Percentiles rank a stretch among this genome's conserved stretches.
Conservation (phyloP, 108 stramenopile species). For the Nitzschia palea region DNA sequence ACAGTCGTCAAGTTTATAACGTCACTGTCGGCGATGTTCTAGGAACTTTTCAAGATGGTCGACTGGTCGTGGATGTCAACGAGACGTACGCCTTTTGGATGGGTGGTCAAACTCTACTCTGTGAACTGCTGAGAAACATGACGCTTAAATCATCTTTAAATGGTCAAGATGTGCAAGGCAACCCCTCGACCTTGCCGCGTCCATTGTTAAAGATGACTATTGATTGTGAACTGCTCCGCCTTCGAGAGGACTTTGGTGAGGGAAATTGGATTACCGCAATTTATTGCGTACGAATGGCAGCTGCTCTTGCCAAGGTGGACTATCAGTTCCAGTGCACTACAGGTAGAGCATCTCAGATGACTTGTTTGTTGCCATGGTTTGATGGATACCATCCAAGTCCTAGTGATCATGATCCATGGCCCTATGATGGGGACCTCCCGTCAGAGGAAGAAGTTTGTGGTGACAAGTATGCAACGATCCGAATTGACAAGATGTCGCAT, state of each 20-base stretch:
- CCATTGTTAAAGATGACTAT: conserved; percentile 13
- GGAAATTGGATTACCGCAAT: conserved; percentile 30
- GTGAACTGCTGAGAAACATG: conserved; percentile 23
- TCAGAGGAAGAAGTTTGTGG: conserved; percentile 16
- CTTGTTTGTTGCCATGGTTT: not conserved
- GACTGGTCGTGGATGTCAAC: conserved; percentile 27
- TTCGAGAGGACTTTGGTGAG: conserved; percentile 7
- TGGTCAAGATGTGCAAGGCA: not conserved
- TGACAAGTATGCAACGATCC: conserved; percentile 16
- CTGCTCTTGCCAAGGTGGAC: conserved; percentile 22
- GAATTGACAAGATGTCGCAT: conserved; percentile 23
- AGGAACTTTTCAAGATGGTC: not conserved
- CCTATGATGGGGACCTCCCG: conserved; percentile 12
- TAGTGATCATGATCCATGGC: conserved; percentile 8
- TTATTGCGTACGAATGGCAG: conserved; percentile 26
- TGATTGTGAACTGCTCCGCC: conserved; percentile 1
- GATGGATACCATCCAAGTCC: conserved; percentile 1
- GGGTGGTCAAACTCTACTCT: conserved; percentile 21
- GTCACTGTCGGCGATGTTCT: no score
- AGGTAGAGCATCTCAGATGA: not conserved
- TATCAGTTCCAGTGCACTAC: conserved; percentile 26
- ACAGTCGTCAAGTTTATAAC: no score
- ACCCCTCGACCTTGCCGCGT: not conserved
- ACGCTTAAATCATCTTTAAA: conserved; percentile 13
- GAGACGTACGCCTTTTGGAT: conserved; percentile 24